phyloP scores from a whole-genome alignment of 1,284 basidiomycete species.

The Moesziomyces sp. region DNA sequence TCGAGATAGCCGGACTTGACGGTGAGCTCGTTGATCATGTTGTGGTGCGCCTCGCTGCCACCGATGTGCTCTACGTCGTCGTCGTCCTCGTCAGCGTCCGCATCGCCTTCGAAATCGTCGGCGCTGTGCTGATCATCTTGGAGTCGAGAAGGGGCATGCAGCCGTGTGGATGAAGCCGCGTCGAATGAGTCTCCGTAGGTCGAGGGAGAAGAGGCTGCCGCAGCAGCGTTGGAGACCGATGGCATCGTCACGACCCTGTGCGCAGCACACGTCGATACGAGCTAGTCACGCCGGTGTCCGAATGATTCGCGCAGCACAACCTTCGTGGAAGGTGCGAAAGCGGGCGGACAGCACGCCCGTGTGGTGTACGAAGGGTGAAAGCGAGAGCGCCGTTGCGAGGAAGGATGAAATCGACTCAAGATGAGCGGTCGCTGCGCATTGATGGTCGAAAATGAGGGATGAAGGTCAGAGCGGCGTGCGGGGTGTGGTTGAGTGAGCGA shows the following conservation, averaged over 20 bases:
- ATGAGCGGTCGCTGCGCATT: no score
- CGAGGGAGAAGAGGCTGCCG: constrained; percentile 4
- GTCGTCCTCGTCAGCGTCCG: constrained; percentile 74
- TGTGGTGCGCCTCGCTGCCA: constrained; percentile 68
- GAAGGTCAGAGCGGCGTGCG: no score
- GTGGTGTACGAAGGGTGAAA: background rate
- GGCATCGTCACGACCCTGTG: background rate
- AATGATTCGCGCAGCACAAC: no score
- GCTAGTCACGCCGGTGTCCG: background rate
- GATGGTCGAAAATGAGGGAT: no score
- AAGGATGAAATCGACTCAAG: no score
- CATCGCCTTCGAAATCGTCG: constrained; percentile 47
- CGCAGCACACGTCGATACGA: no score
- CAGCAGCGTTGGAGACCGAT: constrained; percentile 6
- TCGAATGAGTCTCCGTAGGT: background rate
- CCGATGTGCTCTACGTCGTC: constrained; percentile 79
- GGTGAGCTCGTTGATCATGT: constrained; percentile 75
- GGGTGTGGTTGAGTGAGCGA: background rate
- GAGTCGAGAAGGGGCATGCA: constrained; percentile 1
- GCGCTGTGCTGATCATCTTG: constrained; percentile 22
- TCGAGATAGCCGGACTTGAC: constrained; percentile 90
- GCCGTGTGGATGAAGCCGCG: constrained; percentile 2
- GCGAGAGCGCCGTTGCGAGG: no score
- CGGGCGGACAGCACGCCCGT: background rate
- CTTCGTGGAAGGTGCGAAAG: no score